These are phyloP conservation scores for Saccharomycopsis javanensis DNA, from an alignment of 805 yeast species.

Conservation along the genomic window DNA sequence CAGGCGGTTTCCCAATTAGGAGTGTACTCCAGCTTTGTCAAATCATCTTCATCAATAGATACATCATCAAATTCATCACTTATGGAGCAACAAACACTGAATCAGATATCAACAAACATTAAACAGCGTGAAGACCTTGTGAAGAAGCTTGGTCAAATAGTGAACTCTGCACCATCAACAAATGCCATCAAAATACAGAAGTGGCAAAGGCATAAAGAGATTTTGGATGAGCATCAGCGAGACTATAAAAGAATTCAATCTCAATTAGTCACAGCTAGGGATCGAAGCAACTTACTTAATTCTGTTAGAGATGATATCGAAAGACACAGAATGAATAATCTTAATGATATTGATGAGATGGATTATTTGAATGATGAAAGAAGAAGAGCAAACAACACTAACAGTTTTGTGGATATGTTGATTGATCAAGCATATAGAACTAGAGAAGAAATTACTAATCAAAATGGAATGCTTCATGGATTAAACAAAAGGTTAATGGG, in stretches of 20 bases:
- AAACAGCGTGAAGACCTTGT: constrained; percentile 13
- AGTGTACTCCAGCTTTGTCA: constrained; percentile 7
- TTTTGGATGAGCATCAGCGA: constrained; percentile 56
- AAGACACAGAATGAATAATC: constrained; percentile 40
- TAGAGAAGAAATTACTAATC: constrained; percentile 71
- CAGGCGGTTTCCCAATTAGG: constrained; percentile 13
- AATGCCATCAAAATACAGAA: constrained; percentile 74
- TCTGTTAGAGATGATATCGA: constrained; percentile 76
- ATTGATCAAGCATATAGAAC: constrained; percentile 83
- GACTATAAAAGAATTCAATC: constrained; percentile 51
- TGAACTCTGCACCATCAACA: constrained; percentile 46
- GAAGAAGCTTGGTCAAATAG: constrained; percentile 10
- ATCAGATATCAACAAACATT: background rate
- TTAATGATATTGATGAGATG: constrained; percentile 36
- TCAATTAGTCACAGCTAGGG: constrained; percentile 62
- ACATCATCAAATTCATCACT: background rate
- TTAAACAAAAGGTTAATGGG: constrained; percentile 57
- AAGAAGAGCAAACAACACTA: constrained; percentile 59
- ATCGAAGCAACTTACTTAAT: constrained; percentile 61
- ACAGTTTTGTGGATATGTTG: constrained; percentile 67
- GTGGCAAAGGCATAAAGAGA: constrained; percentile 71
- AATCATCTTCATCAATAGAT: constrained; percentile 2
- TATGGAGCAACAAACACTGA: background rate
- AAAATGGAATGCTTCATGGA: constrained; percentile 50
- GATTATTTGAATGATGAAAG: constrained; percentile 75